Base-by-base conservation (phyloP, 371 early-diverging fungal genomes). In the Mucor velutinosus region DNA sequence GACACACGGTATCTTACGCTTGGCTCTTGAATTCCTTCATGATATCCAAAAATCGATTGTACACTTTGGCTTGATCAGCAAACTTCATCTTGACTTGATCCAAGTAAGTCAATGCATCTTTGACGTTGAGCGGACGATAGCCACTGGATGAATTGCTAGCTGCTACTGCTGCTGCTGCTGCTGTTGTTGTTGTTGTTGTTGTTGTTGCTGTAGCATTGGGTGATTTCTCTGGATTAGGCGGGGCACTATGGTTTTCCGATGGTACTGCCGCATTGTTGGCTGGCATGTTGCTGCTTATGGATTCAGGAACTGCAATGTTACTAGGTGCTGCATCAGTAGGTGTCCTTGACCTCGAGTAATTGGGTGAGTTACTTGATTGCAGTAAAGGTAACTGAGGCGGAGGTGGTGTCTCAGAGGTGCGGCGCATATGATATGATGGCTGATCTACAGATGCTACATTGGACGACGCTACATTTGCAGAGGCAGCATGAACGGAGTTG, bases 21-120 rank as follows among this genome's bases (percentile, higher is more conserved):
- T 97, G 95, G 65, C 95, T 92, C 80, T 99, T 99, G 77, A 99
- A 99, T 73, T 99, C 99, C 82, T 96, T 97, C 99, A 99, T 99
- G 32, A 99, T 97, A 74, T 99, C 98, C 70, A 99, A 71, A 77
- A 99, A 99, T 63, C 89, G 86, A 72, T 95, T 97, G 84, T 99
- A 99, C 0, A 97, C 94, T 64, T 93, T 95, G 8, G 97, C 94
- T 35, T 94, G 87, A 66, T 95, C 90, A 39, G 87, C 79, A 80
- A 99, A 99, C 71, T 95, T 94, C 29, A 90, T 85, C 78, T 97
- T 98, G 33, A 99, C 99, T 77, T 93, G 89, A 73, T 99, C 99
- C 62, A 99, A 81, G 80, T 99, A 99, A 29, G 93, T 86, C 64
- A 99, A 82, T 0, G 99, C 99, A 75, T 99, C 99, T 55, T 85